Conservation (phyloP, 73 alveolate species). For the Blepharisma stoltei region DNA sequence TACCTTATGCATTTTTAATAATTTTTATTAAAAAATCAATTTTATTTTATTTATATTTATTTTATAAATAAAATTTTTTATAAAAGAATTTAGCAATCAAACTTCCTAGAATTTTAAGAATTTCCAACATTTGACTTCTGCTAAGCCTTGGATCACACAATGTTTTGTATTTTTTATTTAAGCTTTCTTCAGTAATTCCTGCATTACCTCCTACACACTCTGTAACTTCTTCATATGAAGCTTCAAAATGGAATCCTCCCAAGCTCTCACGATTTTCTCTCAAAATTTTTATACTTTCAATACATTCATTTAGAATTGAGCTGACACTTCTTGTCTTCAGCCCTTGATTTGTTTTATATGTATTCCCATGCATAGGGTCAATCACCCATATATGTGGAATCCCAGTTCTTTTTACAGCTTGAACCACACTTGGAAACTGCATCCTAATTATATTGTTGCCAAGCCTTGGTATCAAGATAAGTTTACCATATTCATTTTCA, state of each 20-base stretch:
- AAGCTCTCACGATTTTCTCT: slow-evolving; percentile 16
- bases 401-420: slow-evolving; percentile 19
- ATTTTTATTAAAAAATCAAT: slow-evolving; percentile 34
- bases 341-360: slow-evolving; percentile 19
- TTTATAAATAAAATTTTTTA: background rate
- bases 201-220: slow-evolving; percentile 37
- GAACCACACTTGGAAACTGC: slow-evolving; percentile 31
- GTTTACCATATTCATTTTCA: slow-evolving; percentile 36
- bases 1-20: slow-evolving; percentile 38
- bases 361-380: slow-evolving; percentile 52
- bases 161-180: slow-evolving; percentile 4
- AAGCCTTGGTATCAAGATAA: slow-evolving; percentile 36
- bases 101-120: slow-evolving; percentile 17
- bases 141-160: slow-evolving; percentile 48
- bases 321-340: slow-evolving; percentile 30
- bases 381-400: slow-evolving; percentile 28
- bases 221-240: slow-evolving; percentile 32
- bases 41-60: slow-evolving; percentile 37
- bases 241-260: slow-evolving; percentile 45
- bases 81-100: background rate
- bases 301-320: slow-evolving; percentile 10
- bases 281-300: background rate
- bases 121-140: slow-evolving; percentile 18
- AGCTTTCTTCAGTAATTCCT: background rate
- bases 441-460: slow-evolving; percentile 22